Percentiles rank a stretch among this genome's conserved stretches.
phyloP scores from a whole-genome alignment of 2,329 filamentous ascomycete species.

The Fusarium heterosporum region DNA sequence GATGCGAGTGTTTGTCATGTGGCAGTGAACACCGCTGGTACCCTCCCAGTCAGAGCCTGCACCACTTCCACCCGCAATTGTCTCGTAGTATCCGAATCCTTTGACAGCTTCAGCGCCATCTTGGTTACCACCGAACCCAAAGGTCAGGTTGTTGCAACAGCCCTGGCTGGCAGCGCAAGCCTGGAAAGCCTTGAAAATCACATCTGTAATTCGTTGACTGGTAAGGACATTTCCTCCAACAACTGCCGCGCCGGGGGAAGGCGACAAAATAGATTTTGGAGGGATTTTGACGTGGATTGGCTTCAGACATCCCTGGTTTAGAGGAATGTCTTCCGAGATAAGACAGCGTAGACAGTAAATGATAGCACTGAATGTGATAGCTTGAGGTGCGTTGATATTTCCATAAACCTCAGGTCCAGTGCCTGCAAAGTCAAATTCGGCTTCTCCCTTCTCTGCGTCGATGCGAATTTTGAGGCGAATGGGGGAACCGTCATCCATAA shows the following conservation, averaged over 20 bases:
- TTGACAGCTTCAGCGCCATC: constrained; percentile 53
- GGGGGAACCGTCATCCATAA: constrained; percentile 86
- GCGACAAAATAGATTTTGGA: constrained; percentile 77
- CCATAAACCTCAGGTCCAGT: constrained; percentile 84
- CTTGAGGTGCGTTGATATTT: constrained; percentile 84
- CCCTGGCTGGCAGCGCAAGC: constrained; percentile 84
- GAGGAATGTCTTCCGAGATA: constrained; percentile 82
- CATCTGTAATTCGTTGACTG: constrained; percentile 58
- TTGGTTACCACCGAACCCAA: constrained; percentile 72
- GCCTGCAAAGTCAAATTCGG: constrained; percentile 82
- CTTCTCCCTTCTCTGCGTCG: constrained; percentile 78
- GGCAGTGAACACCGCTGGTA: constrained; percentile 58
- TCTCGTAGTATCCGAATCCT: constrained; percentile 69
- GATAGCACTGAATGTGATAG: constrained; percentile 86
- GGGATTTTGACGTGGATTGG: constrained; percentile 82
- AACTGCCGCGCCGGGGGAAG: constrained; percentile 81
- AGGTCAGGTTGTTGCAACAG: constrained; percentile 86
- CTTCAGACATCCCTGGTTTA: constrained; percentile 85
- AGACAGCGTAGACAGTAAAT: constrained; percentile 86
- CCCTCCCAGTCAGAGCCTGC: constrained; percentile 69
- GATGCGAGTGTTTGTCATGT: constrained; percentile 84
- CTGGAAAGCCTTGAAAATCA: constrained; percentile 75
- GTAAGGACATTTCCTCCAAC: constrained; percentile 81
- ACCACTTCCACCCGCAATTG: constrained; percentile 72
- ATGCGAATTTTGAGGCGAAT: constrained; percentile 81